A percentile compares a stretch with the other conserved stretches of the same genome.
phyloP scores from a whole-genome alignment of 164 flowering plant genomes.

The Hamamelis virginiana region DNA sequence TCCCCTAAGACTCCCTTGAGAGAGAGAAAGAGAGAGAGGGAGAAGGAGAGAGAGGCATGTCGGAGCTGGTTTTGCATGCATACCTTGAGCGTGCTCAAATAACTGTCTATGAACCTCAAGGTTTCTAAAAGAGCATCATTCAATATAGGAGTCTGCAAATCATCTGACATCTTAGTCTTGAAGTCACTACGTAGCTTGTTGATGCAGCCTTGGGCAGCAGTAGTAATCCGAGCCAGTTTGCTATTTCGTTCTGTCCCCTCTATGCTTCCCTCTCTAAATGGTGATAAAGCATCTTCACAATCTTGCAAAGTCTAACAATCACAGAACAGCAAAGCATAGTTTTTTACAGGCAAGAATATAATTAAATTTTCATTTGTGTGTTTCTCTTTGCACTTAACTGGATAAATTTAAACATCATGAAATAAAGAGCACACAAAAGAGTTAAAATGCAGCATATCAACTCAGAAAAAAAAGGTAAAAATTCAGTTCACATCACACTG shows the following conservation, averaged over 20 bases:
- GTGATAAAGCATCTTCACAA: conserved; percentile 52
- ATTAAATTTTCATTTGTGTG: too few relatives aligned
- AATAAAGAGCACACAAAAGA: too few relatives aligned
- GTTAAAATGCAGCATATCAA: too few relatives aligned
- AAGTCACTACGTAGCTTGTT: conserved; percentile 54
- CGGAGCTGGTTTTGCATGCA: background rate
- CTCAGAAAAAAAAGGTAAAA: too few relatives aligned
- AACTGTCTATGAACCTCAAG: conserved; percentile 56
- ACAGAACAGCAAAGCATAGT: background rate
- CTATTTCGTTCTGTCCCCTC: conserved; percentile 23
- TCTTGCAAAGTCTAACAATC: conserved; percentile 63
- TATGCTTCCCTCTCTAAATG: conserved; percentile 32
- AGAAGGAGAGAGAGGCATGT: background rate
- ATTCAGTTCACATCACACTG: too few relatives aligned
- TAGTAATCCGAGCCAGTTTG: conserved; percentile 26
- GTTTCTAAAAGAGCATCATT: conserved; percentile 57
- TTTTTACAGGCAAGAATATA: too few relatives aligned
- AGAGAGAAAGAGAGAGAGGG: background rate
- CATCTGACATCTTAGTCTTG: conserved; percentile 68
- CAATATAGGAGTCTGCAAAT: conserved; percentile 60
- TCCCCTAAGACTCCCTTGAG: background rate
- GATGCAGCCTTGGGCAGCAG: conserved; percentile 56
- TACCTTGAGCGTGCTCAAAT: conserved; percentile 58
- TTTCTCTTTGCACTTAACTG: too few relatives aligned
- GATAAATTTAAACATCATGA: too few relatives aligned